Conservation (phyloP, 2,329 filamentous ascomycete genomes). For the Davidsoniella eucalypti region DNA sequence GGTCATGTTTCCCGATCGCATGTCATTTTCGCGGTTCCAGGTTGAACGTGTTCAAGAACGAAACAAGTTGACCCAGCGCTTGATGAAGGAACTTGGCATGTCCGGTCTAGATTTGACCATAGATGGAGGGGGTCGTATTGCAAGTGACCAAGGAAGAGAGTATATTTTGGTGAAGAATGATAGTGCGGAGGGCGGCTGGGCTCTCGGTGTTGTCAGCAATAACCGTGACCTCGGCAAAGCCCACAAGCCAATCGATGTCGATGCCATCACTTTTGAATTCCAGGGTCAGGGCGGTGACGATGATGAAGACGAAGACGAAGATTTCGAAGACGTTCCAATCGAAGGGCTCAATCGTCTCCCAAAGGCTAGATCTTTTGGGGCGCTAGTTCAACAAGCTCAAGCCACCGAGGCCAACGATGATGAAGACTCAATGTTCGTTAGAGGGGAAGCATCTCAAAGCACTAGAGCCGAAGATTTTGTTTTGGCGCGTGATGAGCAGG, state of each 20-base stretch:
- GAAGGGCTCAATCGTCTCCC: slow-evolving; percentile 76
- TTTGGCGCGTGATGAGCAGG: slow-evolving; percentile 16
- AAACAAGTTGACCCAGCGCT: slow-evolving; percentile 81
- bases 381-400: slow-evolving; percentile 16
- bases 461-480: slow-evolving; percentile 8
- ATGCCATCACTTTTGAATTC: slow-evolving; percentile 43
- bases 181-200: slow-evolving; percentile 89
- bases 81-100: slow-evolving; percentile 93
- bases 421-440: slow-evolving; percentile 40
- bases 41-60: slow-evolving; percentile 86
- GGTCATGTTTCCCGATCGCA: slow-evolving; percentile 89
- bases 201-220: slow-evolving; percentile 78
- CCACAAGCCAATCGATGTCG: slow-evolving; percentile 85
- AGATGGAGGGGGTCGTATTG: slow-evolving; percentile 44
- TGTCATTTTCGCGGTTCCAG: slow-evolving; percentile 94
- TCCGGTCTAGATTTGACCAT: slow-evolving; percentile 57
- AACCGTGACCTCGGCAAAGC: slow-evolving; percentile 64
- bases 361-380: slow-evolving; percentile 23
- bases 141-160: slow-evolving; percentile 76
- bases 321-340: slow-evolving; percentile 86
- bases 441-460: slow-evolving; percentile 17
- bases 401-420: slow-evolving; percentile 20
- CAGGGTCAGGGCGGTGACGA: slow-evolving; percentile 41
- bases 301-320: slow-evolving; percentile 50
- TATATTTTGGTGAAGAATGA: slow-evolving; percentile 96